A percentile compares a stretch with the other conserved stretches of the same genome.
Evolutionary conservation across 805 yeast species (phyloP).

Genomic region (Monosporozyma unispora): DNA sequence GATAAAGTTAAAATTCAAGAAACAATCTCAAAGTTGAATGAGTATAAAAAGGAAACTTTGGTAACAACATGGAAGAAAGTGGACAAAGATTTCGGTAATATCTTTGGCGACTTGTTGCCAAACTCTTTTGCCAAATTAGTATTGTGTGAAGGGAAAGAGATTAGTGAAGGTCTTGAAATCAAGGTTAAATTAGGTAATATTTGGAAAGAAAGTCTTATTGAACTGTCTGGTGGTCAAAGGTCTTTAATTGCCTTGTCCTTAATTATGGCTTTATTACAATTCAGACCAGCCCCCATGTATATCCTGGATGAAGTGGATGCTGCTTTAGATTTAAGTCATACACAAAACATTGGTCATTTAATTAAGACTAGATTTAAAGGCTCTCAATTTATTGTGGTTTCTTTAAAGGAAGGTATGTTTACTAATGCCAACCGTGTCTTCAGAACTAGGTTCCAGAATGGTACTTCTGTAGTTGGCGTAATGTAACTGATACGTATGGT

Average conservation of each 20-base stretch:
- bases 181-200: constrained; percentile 82
- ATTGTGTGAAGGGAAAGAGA: constrained; percentile 69
- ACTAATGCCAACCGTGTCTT: constrained; percentile 93
- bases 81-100: constrained; percentile 78
- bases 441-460: constrained; percentile 90
- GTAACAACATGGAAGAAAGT: constrained; percentile 82
- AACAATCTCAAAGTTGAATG: constrained; percentile 74
- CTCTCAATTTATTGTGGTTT: constrained; percentile 92
- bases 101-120: constrained; percentile 81
- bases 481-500: constrained; percentile 40
- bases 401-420: constrained; percentile 96
- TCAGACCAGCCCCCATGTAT: constrained; percentile 98
- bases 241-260: constrained; percentile 88
- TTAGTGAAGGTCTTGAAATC: constrained; percentile 84
- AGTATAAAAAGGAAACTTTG: constrained; percentile 75
- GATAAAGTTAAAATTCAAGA: constrained; percentile 86
- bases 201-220: constrained; percentile 94
- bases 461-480: constrained; percentile 83
- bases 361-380: constrained; percentile 93
- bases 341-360: constrained; percentile 94
- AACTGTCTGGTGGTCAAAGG: constrained; percentile 93
- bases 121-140: constrained; percentile 85
- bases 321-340: constrained; percentile 91
- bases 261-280: constrained; percentile 84
- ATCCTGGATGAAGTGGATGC: constrained; percentile 98